Conservation (phyloP, 805 yeast genomes). For the Wickerhamomyces silvicola region DNA sequence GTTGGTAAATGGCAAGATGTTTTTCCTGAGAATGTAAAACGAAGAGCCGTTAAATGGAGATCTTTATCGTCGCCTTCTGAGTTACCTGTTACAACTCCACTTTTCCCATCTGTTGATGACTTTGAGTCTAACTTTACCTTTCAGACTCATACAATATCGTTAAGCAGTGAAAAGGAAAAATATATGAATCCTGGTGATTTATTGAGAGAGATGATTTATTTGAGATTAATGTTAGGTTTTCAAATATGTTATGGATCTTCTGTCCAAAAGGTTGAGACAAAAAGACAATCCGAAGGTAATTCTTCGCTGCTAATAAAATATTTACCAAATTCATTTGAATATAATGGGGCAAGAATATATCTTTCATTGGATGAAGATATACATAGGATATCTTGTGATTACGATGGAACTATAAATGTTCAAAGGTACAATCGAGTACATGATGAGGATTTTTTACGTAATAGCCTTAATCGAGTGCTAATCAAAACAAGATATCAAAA, state of each 20-base stretch:
- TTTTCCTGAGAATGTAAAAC: slow-evolving; percentile 63
- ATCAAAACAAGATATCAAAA: slow-evolving; percentile 77
- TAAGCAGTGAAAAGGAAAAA: slow-evolving; percentile 51
- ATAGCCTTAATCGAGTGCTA: slow-evolving; percentile 40
- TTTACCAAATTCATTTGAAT: slow-evolving; percentile 37
- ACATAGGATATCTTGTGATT: slow-evolving; percentile 74
- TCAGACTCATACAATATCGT: slow-evolving; percentile 73
- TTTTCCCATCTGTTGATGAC: slow-evolving; percentile 67
- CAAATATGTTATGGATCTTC: slow-evolving; percentile 77
- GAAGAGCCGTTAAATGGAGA: slow-evolving; percentile 81
- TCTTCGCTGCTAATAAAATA: slow-evolving; percentile 51
- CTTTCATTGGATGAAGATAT: slow-evolving; percentile 76
- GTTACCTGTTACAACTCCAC: slow-evolving; percentile 71
- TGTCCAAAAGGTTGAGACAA: slow-evolving; percentile 60
- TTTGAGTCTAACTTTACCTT: slow-evolving; percentile 69
- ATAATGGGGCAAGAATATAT: slow-evolving; percentile 60
- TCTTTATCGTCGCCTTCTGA: slow-evolving; percentile 92
- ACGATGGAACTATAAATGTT: slow-evolving; percentile 66
- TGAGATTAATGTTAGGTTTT: slow-evolving; percentile 79
- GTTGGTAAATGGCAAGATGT: slow-evolving; percentile 90
- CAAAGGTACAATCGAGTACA: slow-evolving; percentile 55
- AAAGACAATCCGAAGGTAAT: slow-evolving; percentile 48
- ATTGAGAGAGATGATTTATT: slow-evolving; percentile 79
- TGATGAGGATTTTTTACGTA: slow-evolving; percentile 24
- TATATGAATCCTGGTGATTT: slow-evolving; percentile 51